Base-by-base conservation (phyloP, 2,329 filamentous ascomycete species). In the Aspergillus felis region DNA sequence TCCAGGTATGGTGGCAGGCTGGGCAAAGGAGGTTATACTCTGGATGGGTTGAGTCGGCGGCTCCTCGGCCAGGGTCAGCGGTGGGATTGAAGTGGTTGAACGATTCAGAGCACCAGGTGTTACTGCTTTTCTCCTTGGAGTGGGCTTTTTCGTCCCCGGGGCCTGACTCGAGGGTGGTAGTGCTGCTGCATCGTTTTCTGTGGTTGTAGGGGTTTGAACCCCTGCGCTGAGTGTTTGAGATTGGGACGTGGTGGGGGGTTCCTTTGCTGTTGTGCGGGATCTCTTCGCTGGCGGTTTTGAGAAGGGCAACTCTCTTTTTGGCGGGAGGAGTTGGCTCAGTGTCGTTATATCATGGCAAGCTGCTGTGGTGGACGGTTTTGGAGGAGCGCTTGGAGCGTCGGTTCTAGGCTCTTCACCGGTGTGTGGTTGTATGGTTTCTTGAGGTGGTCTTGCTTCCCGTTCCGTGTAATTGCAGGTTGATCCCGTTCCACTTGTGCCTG, bases 231-330 rank as follows among this genome's bases (percentile, higher is more conserved):
- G 32, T 4, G 12, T 27, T 14, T 53, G 38, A 20, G 32, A 50
- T 22, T 52, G 42, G 17, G 32, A 48, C 22, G 52, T 24, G 3
- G 51, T 47, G 27, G 54, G 46, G 24, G 57, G 32, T 50, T 20
- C 9, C 32, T 50, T 35, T 17, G 47, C 12, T 6, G 38, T 29
- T 32, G 49, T 57, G 12, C 41, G 58, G 2, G 62, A 10, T 51
- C 59, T 64, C 53, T 68, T 69, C 28, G 60, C 41, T 17, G 54
- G 61, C 22, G 66, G 65, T 55, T 68, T 74, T 27, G 66, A 54
- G 55, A 79, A 79, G 2, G 77, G 77, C 0, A 79, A 68, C 17
- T 73, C 66, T 58, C 77, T 61, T 58, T 70, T 77, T 22, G 77
- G 77, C 17, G 77, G 77, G n/a, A 79, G 65, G 53, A 71, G 64